phyloP scores from a whole-genome alignment of 306 rosid species.

The Sophora flavescens region DNA sequence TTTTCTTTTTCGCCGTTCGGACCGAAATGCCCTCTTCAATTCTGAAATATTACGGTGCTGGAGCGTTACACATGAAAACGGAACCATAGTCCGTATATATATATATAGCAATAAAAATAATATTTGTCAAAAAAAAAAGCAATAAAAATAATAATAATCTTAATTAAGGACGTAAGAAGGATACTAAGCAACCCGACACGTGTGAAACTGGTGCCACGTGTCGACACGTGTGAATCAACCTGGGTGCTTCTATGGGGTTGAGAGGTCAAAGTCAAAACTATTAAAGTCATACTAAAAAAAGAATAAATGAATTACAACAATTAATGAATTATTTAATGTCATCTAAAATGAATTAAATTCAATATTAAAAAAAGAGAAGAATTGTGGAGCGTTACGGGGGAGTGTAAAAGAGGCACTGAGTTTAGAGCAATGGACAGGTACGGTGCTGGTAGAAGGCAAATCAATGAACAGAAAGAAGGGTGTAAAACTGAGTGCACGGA shows the following conservation, averaged over 20 bases:
- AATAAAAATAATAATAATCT: conserved; percentile 43
- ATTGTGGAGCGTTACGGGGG: not conserved
- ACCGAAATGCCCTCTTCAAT: conserved; percentile 42
- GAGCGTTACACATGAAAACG: conserved; percentile 33
- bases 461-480: not conserved
- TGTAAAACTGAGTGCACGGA: not conserved
- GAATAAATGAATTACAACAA: not conserved
- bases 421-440: conserved; percentile 36
- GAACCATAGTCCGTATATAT: too few species aligned
- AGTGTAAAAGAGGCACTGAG: conserved; percentile 53
- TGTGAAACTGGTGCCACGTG: conserved; percentile 18
- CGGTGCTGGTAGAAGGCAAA: not conserved
- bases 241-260: not conserved
- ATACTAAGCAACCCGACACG: conserved; percentile 44
- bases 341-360: not conserved
- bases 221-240: conserved; percentile 40
- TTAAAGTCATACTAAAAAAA: not conserved
- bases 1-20: not conserved
- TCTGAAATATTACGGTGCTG: conserved; percentile 18
- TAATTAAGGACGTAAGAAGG: conserved; percentile 51
- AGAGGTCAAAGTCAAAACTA: conserved; percentile 39
- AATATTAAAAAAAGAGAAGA: not conserved
- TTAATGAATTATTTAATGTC: conserved; percentile 3
- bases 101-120: not conserved
- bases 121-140: too few species aligned